phyloP scores from a whole-genome alignment of 495 filamentous ascomycete genomes.

The Penicillium cinerascens region DNA sequence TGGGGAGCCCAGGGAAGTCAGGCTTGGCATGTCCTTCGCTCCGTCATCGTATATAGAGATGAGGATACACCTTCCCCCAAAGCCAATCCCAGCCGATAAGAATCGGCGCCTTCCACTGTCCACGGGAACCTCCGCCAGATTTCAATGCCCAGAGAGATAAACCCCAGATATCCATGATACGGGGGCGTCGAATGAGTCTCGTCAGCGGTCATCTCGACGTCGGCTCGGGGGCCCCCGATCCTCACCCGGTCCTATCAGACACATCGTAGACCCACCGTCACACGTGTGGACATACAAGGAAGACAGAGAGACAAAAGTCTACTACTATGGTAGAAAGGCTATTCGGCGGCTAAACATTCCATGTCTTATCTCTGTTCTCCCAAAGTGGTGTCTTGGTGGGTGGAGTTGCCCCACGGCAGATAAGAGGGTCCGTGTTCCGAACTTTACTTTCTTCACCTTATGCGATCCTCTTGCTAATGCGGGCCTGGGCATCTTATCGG shows the following conservation, averaged over 20 bases:
- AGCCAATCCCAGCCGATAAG: conserved; percentile 3
- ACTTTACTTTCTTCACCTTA: conserved; percentile 3
- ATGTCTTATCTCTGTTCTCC: conserved; percentile 2
- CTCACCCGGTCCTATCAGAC: background rate
- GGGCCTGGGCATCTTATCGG: conserved; percentile 8
- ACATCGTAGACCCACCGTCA: too few species aligned
- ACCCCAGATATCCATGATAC: conserved; percentile 18
- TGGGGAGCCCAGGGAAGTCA: too few species aligned
- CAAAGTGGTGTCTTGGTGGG: background rate
- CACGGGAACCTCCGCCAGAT: conserved; percentile 16
- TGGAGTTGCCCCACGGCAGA: conserved; percentile 1
- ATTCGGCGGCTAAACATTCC: conserved; percentile 1
- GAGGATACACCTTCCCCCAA: background rate
- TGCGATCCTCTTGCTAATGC: conserved; percentile 24
- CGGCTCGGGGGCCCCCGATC: too few species aligned
- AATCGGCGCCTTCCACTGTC: conserved; percentile 19
- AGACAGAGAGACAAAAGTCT: too few species aligned
- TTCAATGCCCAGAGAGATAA: conserved; percentile 4
- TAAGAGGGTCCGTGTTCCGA: background rate
- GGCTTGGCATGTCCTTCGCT: too few species aligned
- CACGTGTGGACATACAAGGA: too few species aligned
- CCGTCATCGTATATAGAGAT: background rate
- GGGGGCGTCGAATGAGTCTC: conserved; percentile 2
- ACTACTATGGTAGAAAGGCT: background rate
- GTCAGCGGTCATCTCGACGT: too few species aligned